Evolutionary conservation across 768 basidiomycete genomes (phyloP).

Genomic region (Dioszegia aurantiaca): DNA sequence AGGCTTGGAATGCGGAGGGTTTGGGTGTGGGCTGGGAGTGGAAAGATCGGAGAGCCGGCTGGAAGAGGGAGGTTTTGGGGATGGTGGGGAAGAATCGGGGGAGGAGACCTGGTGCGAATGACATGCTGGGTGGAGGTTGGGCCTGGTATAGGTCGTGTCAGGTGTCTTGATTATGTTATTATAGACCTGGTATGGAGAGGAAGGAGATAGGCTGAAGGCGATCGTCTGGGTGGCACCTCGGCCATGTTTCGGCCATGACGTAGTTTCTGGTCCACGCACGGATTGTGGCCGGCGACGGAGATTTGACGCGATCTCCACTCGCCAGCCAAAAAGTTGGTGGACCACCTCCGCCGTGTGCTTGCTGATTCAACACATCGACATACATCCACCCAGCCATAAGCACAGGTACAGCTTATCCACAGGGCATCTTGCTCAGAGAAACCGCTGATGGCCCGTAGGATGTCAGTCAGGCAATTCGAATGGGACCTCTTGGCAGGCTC

Average conservation of each 20-base stretch:
- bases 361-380: no score
- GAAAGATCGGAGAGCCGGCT: slow-evolving; percentile 2
- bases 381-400: no score
- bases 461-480: slow-evolving; percentile 24
- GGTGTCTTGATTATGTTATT: no score
- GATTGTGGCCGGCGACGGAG: no score
- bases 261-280: neutral
- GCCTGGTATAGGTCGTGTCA: no score
- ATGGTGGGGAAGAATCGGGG: slow-evolving; percentile 8
- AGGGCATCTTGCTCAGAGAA: no score
- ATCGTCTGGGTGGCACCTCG: neutral
- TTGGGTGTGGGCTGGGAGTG: slow-evolving; percentile 5
- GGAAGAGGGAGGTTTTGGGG: neutral
- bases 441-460: no score
- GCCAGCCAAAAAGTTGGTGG: no score
- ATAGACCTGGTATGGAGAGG: no score
- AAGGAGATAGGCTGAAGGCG: neutral
- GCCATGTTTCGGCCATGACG: neutral
- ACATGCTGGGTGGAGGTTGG: slow-evolving; percentile 10
- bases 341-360: no score
- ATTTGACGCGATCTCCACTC: no score
- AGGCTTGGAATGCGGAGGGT: slow-evolving; percentile 1
- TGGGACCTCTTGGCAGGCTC: slow-evolving; percentile 31
- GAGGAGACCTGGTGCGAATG: slow-evolving; percentile 12
- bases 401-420: no score